Percentiles rank a stretch among this genome's conserved stretches.
Evolutionary conservation across 176 grass and related monocot species (phyloP).

Genomic region (Oryza longistaminata): DNA sequence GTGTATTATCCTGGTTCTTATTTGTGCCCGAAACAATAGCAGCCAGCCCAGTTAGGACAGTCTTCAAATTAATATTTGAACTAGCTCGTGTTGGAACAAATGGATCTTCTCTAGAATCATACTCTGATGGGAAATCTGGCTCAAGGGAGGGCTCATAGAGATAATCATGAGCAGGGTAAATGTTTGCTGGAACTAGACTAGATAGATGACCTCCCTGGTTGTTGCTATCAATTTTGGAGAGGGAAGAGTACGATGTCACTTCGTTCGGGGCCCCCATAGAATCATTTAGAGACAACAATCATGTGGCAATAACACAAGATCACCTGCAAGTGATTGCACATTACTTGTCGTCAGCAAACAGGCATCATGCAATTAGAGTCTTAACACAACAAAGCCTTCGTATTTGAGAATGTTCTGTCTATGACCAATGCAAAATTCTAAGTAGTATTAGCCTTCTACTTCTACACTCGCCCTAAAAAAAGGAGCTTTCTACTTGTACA

Average conservation of each 20-base stretch:
- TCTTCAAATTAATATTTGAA: constrained; percentile 71
- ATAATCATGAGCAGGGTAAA: constrained; percentile 37
- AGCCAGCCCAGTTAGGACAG: constrained; percentile 59
- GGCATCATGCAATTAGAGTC: background rate
- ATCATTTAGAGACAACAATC: constrained; percentile 35
- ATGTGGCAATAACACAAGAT: constrained; percentile 13
- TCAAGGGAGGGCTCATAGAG: constrained; percentile 54
- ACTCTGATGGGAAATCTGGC: constrained; percentile 50
- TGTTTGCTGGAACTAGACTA: constrained; percentile 20
- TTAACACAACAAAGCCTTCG: background rate
- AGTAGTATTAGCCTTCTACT: background rate
- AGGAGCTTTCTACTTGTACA: background rate
- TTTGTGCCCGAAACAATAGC: constrained; percentile 54
- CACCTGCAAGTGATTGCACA: constrained; percentile 16
- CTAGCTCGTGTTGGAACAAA: constrained; percentile 23
- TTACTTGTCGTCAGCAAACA: background rate
- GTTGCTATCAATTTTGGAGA: constrained; percentile 38
- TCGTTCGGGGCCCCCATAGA: constrained; percentile 59
- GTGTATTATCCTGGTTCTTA: constrained; percentile 20
- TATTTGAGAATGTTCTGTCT: background rate
- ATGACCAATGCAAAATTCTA: background rate
- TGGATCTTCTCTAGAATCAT: constrained; percentile 29
- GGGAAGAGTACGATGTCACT: constrained; percentile 57
- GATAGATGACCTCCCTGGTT: constrained; percentile 29
- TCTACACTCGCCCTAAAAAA: no score